Conservation (phyloP, 176 grass and related monocot species). For the Aegilops tauschii region DNA sequence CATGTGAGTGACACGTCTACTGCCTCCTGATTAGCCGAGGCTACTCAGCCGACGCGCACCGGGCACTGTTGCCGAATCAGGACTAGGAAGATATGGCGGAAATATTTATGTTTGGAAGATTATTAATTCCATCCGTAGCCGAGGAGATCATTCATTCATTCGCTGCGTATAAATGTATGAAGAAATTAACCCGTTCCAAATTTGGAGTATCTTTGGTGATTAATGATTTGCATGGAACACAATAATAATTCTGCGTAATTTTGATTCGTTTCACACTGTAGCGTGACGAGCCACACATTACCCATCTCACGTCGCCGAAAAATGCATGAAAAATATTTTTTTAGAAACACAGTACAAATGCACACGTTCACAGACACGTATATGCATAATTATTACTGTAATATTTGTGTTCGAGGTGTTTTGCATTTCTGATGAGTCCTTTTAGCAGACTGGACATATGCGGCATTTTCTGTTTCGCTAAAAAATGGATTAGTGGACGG, state of each 20-base stretch:
- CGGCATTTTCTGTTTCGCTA: too few relatives aligned
- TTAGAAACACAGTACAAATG: too few relatives aligned
- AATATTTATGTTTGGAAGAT: neutral
- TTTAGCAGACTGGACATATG: too few relatives aligned
- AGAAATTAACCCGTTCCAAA: neutral
- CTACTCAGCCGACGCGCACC: neutral
- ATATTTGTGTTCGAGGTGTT: too few relatives aligned
- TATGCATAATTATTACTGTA: too few relatives aligned
- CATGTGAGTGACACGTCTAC: neutral
- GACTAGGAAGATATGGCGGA: too few relatives aligned
- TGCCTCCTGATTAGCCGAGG: constrained; percentile 21
- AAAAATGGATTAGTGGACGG: too few relatives aligned
- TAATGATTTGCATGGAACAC: neutral
- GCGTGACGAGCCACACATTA: neutral
- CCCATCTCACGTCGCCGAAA: neutral
- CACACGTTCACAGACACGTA: too few relatives aligned
- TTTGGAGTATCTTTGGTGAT: neutral
- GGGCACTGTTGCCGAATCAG: neutral
- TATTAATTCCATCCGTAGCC: neutral
- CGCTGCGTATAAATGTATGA: neutral
- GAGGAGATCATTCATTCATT: neutral
- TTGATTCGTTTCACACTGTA: neutral
- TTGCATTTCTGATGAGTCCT: too few relatives aligned
- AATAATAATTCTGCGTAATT: neutral
- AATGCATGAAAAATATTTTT: too few relatives aligned